Evolutionary conservation across 768 basidiomycete species (phyloP), one percentile per base, ranked within the genome.

Genomic region (Zangia roseola): DNA sequence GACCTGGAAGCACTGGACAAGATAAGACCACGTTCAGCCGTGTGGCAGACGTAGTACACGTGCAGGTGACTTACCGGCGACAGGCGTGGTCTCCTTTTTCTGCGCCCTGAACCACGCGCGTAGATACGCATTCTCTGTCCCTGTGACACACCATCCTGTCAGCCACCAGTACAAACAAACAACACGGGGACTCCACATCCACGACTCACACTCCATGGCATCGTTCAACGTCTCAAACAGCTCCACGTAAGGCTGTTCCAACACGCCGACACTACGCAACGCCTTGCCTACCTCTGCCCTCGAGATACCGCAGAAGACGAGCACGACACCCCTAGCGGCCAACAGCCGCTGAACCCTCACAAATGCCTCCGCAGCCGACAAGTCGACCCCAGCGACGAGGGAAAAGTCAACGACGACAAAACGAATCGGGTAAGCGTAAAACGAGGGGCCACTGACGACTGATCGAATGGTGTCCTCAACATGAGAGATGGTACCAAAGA

Each of bases 81-180:
- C 54, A 30, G 71, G 47, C 47, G 59, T 24, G 2, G 67, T 71
- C 60, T 88, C 83, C 19, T 76, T 64, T 58, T 85, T 85, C 60
- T 82, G 81, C 1, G 81, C 78, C 50, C 74, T 72, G 55, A 88
- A 87, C 88, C 87, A 90, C 8, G 88, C 84, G 45, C 79, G 80
- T 53, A 97, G 62, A 69, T 97, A 97, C 0, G 82, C 88, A 68
- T 97, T 97, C 71, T 97, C 94, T 0, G 91, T 94, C 94, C 94
- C 89, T 79, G 21, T 37, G 24, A 39, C 50, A 42, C 57, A 31
- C n/a, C 12, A 30, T 20, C 17, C 38, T 12, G 36, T 52, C 34
- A 54, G 53, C 31, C 40, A 45, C 40, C 35, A 39, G 35, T 14
- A 25, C 34, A 45, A 17, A 43, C 39, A 50, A 39, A 49, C 40